A percentile compares a stretch with the other conserved stretches of the same genome.
phyloP scores from a whole-genome alignment of 768 basidiomycete genomes.

The Termitomyces sp. region DNA sequence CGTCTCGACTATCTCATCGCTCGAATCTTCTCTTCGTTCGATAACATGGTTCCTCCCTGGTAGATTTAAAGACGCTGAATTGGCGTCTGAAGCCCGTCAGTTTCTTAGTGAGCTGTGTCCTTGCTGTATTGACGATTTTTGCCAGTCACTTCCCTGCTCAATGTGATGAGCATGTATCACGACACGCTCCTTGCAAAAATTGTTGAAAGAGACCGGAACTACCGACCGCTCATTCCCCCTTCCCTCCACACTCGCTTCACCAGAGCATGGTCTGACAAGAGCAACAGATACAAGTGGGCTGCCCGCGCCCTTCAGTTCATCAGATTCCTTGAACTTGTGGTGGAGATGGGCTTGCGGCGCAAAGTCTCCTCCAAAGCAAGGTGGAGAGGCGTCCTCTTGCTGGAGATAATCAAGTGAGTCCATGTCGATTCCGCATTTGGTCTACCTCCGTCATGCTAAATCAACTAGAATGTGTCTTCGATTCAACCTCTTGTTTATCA shows the following conservation, averaged over 20 bases:
- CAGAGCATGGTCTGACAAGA: constrained; percentile 74
- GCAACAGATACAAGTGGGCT: constrained; percentile 69
- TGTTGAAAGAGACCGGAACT: constrained; percentile 57
- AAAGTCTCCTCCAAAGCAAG: constrained; percentile 57
- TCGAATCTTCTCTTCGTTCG: constrained; percentile 86
- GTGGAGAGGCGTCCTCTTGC: constrained; percentile 72
- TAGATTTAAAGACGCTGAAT: constrained; percentile 94
- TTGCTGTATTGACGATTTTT: constrained; percentile 11
- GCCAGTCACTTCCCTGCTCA: constrained; percentile 83
- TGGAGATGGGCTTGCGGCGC: constrained; percentile 85
- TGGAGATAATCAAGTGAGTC: constrained; percentile 84
- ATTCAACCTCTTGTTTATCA: constrained; percentile 66
- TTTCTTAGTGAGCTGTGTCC: constrained; percentile 19
- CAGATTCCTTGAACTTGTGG: constrained; percentile 74
- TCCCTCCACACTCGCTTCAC: constrained; percentile 87
- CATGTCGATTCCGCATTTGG: neutral
- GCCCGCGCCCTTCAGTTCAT: constrained; percentile 72
- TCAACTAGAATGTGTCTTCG: constrained; percentile 64
- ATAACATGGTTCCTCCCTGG: constrained; percentile 96
- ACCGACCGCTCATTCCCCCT: constrained; percentile 70
- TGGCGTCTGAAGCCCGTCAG: constrained; percentile 92
- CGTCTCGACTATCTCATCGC: constrained; percentile 75
- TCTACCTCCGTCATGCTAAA: constrained; percentile 10
- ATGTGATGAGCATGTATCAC: constrained; percentile 89
- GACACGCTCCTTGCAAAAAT: constrained; percentile 81